Conservation (phyloP, 345 rosid genomes). For the Toxicodendron radicans region DNA sequence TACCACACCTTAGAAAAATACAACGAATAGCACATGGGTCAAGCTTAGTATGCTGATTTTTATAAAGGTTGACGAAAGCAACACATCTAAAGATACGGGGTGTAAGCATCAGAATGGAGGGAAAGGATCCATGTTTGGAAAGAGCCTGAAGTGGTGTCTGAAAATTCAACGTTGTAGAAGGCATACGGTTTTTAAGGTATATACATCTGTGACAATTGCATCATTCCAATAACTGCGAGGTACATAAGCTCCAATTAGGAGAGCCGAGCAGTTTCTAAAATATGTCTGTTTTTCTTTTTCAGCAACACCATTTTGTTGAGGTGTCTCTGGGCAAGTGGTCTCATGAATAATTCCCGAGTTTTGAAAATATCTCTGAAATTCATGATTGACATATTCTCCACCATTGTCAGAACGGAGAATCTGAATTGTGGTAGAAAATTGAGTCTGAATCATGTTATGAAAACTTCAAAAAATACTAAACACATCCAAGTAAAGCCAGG, state of each 20-base stretch:
- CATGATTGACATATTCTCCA: too few species aligned
- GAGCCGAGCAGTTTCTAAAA: not conserved
- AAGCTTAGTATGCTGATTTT: not conserved
- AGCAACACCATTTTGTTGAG: not conserved
- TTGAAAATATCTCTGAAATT: too few species aligned
- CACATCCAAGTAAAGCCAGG: constrained; percentile 2
- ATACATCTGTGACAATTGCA: not conserved
- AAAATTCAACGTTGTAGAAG: not conserved
- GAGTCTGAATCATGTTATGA: not conserved
- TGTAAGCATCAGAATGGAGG: not conserved
- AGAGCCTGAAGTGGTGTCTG: not conserved
- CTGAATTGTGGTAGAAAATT: not conserved
- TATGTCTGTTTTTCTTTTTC: not conserved
- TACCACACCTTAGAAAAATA: not conserved
- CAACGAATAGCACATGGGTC: not conserved
- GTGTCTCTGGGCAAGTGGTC: constrained; percentile 4
- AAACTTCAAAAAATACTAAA: not conserved
- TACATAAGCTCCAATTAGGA: not conserved
- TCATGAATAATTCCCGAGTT: constrained; percentile 7
- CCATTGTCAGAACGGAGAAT: not conserved
- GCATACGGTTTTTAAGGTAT: not conserved
- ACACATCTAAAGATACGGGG: not conserved
- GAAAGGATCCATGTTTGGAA: too few species aligned
- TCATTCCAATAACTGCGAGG: not conserved
- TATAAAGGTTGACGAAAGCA: not conserved